These are phyloP conservation scores for Populus ilicifolia DNA, from an alignment of 345 rosid genomes.

Conservation along the genomic window DNA sequence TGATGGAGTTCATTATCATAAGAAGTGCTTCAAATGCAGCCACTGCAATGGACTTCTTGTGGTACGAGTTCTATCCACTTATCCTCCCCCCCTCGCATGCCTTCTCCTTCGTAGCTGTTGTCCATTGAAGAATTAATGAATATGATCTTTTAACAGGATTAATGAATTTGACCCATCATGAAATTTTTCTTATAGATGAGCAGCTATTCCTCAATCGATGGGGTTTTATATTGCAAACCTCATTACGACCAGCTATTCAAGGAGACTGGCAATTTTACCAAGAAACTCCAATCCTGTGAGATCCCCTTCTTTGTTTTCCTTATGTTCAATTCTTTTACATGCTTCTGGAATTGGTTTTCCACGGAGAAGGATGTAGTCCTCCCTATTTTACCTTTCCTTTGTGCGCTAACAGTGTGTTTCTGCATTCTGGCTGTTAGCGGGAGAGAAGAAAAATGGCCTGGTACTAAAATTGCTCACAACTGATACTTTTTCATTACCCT, in stretches of 20 bases:
- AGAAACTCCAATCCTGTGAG: slow-evolving; percentile 45
- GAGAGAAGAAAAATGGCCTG: slow-evolving; percentile 34
- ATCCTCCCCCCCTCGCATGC: background rate
- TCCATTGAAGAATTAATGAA: background rate
- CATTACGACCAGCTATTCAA: slow-evolving; percentile 82
- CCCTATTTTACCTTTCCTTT: background rate
- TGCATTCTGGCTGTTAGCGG: slow-evolving; percentile 33
- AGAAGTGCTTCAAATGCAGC: slow-evolving; percentile 82
- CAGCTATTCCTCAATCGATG: slow-evolving; percentile 65
- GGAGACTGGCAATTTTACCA: slow-evolving; percentile 52
- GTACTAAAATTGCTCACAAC: slow-evolving; percentile 11
- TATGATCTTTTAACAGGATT: background rate
- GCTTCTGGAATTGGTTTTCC: background rate
- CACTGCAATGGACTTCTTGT: slow-evolving; percentile 80
- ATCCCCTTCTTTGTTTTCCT: background rate
- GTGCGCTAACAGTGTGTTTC: background rate
- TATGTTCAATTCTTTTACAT: background rate
- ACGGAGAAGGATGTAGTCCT: background rate
- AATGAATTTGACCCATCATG: background rate
- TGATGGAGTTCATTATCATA: slow-evolving; percentile 77
- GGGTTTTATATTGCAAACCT: slow-evolving; percentile 75
- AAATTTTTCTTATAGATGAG: slow-evolving; percentile 45
- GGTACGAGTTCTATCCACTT: slow-evolving; percentile 25
- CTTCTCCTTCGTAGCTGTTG: background rate
- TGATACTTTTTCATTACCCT: background rate